Evolutionary conservation across 140 eudicot genomes (phyloP).

Genomic region (Flaveria floridana): DNA sequence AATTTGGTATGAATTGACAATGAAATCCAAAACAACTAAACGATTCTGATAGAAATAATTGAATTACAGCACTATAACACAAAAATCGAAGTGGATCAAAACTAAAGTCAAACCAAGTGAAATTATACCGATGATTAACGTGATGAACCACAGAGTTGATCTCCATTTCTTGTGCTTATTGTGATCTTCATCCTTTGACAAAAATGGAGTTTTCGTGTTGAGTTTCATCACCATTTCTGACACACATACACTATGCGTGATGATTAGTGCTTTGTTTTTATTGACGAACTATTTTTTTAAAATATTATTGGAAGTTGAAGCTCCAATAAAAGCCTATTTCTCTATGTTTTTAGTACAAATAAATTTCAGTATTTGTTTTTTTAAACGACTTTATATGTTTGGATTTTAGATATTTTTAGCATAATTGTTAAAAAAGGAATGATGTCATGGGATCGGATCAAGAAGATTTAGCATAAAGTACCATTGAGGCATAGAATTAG

Average conservation of each 20-base stretch:
- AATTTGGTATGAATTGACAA: neutral
- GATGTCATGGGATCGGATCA: too few relatives aligned
- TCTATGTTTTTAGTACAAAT: too few relatives aligned
- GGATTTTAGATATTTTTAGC: too few relatives aligned
- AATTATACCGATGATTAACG: conserved; percentile 21
- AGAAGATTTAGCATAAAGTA: too few relatives aligned
- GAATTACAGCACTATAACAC: neutral
- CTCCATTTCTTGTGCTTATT: conserved; percentile 32
- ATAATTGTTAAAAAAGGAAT: too few relatives aligned
- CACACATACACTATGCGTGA: neutral
- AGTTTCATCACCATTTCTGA: conserved; percentile 22
- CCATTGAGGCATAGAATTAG: too few relatives aligned
- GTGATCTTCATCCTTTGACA: conserved; percentile 21
- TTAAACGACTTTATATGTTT: too few relatives aligned
- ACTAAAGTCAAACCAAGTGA: conserved; percentile 6
- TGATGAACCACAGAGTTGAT: conserved; percentile 32
- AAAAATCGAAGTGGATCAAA: neutral
- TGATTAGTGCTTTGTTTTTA: conserved; percentile 5
- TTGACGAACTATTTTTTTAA: neutral
- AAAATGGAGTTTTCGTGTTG: conserved; percentile 36
- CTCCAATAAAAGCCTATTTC: neutral
- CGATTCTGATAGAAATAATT: neutral
- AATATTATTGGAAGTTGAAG: neutral
- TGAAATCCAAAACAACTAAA: neutral
- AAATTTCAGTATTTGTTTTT: too few relatives aligned